Evolutionary conservation across 23 red algal species (phyloP).

Genomic region (Gracilaria domingensis): DNA sequence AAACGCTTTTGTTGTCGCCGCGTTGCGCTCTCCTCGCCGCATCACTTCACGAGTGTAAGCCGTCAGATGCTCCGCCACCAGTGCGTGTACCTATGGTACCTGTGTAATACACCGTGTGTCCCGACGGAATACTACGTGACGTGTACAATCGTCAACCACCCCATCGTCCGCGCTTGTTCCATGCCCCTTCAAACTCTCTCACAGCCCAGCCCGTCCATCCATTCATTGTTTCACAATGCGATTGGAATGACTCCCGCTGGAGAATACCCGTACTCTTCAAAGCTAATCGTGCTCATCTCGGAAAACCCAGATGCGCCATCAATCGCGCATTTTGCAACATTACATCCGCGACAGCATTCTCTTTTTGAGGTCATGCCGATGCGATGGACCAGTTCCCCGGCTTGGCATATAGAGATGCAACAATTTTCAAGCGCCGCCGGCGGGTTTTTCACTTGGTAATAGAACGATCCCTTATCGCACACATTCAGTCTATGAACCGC

Average conservation of each 20-base stretch:
- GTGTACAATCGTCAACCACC: no score
- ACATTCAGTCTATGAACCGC: background rate
- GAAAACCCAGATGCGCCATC: background rate
- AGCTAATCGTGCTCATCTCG: background rate
- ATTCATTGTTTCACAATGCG: background rate
- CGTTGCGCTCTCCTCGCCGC: background rate
- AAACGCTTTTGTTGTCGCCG: background rate
- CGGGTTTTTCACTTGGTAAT: background rate
- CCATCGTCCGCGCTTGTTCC: no score
- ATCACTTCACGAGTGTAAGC: no score
- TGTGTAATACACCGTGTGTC: no score
- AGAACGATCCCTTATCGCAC: background rate
- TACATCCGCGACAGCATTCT: slow-evolving; percentile 2
- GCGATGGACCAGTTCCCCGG: background rate
- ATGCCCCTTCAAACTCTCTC: no score
- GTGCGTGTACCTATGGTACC: no score
- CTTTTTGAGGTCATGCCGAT: slow-evolving; percentile 9
- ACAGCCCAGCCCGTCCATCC: no score
- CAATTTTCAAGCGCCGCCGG: background rate
- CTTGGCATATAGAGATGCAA: background rate
- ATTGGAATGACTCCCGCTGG: background rate
- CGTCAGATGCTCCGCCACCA: no score
- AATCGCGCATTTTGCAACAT: slow-evolving; percentile 1
- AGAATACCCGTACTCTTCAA: background rate
- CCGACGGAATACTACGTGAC: no score